Evolutionary conservation across 805 yeast species (phyloP).

Genomic region (Yamadazyma scolyti): DNA sequence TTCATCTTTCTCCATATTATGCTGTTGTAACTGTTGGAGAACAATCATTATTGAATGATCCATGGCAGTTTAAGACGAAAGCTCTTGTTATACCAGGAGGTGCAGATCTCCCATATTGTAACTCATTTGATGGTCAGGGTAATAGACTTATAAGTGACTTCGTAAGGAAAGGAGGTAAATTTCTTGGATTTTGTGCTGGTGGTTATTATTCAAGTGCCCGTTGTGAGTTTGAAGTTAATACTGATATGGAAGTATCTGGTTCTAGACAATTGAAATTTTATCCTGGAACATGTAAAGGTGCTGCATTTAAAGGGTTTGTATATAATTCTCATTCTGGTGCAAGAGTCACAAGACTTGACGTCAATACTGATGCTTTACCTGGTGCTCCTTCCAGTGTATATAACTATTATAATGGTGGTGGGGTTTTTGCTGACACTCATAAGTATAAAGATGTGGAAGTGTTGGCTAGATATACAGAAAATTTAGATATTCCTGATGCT

Average conservation of each 20-base stretch:
- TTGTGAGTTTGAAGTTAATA: slow-evolving; percentile 82
- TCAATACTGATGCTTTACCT: slow-evolving; percentile 31
- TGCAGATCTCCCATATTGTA: slow-evolving; percentile 86
- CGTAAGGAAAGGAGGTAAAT: slow-evolving; percentile 77
- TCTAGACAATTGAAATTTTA: slow-evolving; percentile 75
- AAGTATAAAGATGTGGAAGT: slow-evolving; percentile 59
- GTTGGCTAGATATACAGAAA: slow-evolving; percentile 63
- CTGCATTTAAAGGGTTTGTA: slow-evolving; percentile 74
- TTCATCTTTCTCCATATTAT: slow-evolving; percentile 78
- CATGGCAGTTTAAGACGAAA: slow-evolving; percentile 82
- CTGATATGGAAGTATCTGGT: slow-evolving; percentile 80
- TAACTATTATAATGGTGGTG: slow-evolving; percentile 86
- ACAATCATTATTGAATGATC: slow-evolving; percentile 64
- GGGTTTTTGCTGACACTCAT: slow-evolving; percentile 74
- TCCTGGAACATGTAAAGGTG: slow-evolving; percentile 81
- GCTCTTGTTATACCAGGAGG: slow-evolving; percentile 93
- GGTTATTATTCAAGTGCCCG: slow-evolving; percentile 76
- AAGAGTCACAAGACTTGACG: slow-evolving; percentile 47
- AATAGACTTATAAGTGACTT: slow-evolving; percentile 57
- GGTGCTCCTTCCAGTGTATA: slow-evolving; percentile 21
- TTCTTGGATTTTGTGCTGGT: slow-evolving; percentile 92
- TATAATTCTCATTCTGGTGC: slow-evolving; percentile 80
- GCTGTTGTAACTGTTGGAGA: slow-evolving; percentile 76
- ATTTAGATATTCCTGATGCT: slow-evolving; percentile 45
- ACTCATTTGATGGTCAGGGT: slow-evolving; percentile 66